A percentile compares a stretch with the other conserved stretches of the same genome.
These are phyloP conservation scores for Globisporangium polare DNA, from an alignment of 352 stramenopile species.

Conservation along the genomic window DNA sequence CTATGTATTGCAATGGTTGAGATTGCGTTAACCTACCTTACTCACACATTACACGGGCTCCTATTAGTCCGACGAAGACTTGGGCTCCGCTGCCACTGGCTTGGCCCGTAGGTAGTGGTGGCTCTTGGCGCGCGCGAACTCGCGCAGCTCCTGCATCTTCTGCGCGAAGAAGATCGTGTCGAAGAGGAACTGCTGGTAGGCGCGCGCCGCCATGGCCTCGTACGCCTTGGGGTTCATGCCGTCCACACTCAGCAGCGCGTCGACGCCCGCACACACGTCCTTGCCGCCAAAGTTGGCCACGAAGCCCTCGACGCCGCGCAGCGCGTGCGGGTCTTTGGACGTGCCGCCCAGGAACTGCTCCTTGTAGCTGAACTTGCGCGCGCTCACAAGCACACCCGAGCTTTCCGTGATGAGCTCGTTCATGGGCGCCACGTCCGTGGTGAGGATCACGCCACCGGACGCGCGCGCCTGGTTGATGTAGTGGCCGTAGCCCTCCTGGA, in stretches of 20 bases:
- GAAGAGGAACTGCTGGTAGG: constrained; percentile 55
- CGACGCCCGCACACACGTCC: constrained; percentile 42
- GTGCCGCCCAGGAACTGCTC: constrained; percentile 31
- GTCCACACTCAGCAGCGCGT: constrained; percentile 21
- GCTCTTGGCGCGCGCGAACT: constrained; percentile 26
- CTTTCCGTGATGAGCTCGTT: constrained; percentile 48
- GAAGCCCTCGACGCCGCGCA: constrained; percentile 35
- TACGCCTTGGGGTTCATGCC: constrained; percentile 30
- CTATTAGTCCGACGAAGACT: not conserved
- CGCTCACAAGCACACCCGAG: constrained; percentile 37
- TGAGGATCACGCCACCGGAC: constrained; percentile 39
- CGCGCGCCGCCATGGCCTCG: constrained; percentile 23
- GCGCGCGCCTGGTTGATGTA: constrained; percentile 66
- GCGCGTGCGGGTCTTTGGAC: constrained; percentile 16
- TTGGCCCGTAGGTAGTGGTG: constrained; percentile 9
- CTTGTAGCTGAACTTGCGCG: constrained; percentile 10
- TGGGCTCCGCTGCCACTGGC: not conserved
- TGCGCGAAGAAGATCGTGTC: constrained; percentile 61
- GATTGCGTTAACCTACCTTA: no score
- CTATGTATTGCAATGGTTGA: not conserved
- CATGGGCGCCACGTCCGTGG: constrained; percentile 51
- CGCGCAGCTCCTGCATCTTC: constrained; percentile 45
- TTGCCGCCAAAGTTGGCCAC: constrained; percentile 30
- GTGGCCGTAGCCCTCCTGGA: constrained; percentile 54
- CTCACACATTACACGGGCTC: not conserved